These are phyloP conservation scores for Scheffersomyces illinoinensis DNA, from an alignment of 1,139 yeast genomes.

Conservation along the genomic window DNA sequence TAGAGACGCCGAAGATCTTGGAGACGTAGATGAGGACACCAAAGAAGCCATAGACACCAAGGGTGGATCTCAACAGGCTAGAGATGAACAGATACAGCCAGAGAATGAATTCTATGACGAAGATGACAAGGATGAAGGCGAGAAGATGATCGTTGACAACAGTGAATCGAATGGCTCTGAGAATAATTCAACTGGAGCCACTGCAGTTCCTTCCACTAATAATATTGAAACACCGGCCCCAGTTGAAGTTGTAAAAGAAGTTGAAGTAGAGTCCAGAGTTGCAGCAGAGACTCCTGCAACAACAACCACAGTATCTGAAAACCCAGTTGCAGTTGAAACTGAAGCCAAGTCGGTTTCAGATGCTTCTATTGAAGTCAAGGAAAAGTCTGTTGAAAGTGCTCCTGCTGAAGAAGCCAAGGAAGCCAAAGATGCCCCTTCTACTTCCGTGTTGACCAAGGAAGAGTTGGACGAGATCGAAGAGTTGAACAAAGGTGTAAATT, in stretches of 20 bases:
- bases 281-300: background rate
- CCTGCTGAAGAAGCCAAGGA: no score
- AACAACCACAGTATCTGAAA: background rate
- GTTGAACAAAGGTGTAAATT: slow-evolving; percentile 23
- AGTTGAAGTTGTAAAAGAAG: background rate
- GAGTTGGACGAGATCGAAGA: slow-evolving; percentile 42
- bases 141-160: slow-evolving; percentile 24
- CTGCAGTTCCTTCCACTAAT: background rate
- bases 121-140: slow-evolving; percentile 54
- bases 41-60: slow-evolving; percentile 77
- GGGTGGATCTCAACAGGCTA: slow-evolving; percentile 86
- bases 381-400: background rate
- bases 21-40: slow-evolving; percentile 80
- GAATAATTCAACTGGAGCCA: background rate
- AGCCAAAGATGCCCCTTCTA: background rate
- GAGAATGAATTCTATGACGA: slow-evolving; percentile 69
- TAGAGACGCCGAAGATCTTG: slow-evolving; percentile 77
- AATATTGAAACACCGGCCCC: background rate
- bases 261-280: background rate
- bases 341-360: background rate
- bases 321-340: no score
- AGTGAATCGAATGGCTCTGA: background rate
- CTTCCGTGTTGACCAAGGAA: slow-evolving; percentile 31
- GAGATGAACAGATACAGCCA: slow-evolving; percentile 71
- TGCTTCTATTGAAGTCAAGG: background rate